A percentile compares a stretch with the other conserved stretches of the same genome.
These are phyloP conservation scores for Ceratonia siliqua DNA, from an alignment of 306 rosid genomes.

Conservation along the genomic window DNA sequence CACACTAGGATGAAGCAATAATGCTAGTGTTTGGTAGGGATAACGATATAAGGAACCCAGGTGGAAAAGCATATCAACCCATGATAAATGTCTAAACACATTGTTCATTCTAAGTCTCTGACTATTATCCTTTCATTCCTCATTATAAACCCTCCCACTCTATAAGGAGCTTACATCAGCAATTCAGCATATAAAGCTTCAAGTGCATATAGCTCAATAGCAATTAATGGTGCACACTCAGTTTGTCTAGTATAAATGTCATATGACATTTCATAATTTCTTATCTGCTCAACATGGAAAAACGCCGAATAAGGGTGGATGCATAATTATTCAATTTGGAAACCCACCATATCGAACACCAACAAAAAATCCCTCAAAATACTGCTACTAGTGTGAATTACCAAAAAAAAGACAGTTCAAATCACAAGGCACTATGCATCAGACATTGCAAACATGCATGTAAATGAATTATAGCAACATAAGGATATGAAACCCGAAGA, in stretches of 20 bases:
- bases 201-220: background rate
- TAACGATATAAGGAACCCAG: background rate
- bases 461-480: background rate
- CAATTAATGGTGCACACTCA: background rate
- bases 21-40: background rate
- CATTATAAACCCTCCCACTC: background rate
- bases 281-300: conserved; percentile 1
- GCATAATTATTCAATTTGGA: background rate
- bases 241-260: background rate
- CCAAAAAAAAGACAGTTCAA: background rate
- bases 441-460: background rate
- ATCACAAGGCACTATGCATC: background rate
- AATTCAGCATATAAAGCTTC: background rate
- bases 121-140: background rate
- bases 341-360: conserved; percentile 7
- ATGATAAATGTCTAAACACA: background rate
- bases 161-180: conserved; percentile 16
- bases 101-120: background rate
- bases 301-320: background rate
- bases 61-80: background rate
- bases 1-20: background rate
- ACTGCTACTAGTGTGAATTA: background rate
- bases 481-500: background rate
- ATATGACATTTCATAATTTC: background rate
- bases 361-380: background rate